A percentile compares a stretch with the other conserved stretches of the same genome.
These are phyloP conservation scores for Panicum miliaceum DNA, from an alignment of 176 grass and related monocot genomes.

Conservation along the genomic window DNA sequence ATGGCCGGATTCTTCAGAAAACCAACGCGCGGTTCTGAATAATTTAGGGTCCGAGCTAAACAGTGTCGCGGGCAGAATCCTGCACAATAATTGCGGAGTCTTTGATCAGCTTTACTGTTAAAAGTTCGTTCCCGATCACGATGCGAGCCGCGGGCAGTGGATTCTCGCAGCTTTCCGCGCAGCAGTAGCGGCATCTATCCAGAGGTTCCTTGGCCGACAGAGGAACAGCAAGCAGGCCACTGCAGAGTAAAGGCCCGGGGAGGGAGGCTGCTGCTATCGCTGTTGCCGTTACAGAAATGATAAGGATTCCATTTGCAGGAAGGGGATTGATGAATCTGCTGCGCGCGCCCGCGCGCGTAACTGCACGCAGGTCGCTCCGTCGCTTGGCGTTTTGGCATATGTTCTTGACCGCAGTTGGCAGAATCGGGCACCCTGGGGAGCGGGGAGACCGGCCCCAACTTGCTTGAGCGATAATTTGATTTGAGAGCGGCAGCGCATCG, in stretches of 20 bases:
- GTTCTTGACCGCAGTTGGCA: slow-evolving; percentile 33
- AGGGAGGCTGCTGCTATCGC: neutral
- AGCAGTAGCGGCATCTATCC: neutral
- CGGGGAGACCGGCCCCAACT: slow-evolving; percentile 30
- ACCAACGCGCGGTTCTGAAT: neutral
- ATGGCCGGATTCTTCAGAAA: slow-evolving; percentile 35
- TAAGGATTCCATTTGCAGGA: slow-evolving; percentile 43
- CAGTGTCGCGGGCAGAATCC: slow-evolving; percentile 21
- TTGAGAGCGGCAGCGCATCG: slow-evolving; percentile 18
- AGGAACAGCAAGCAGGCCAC: slow-evolving; percentile 22
- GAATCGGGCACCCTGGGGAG: slow-evolving; percentile 30
- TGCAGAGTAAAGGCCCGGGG: slow-evolving; percentile 15
- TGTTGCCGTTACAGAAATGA: slow-evolving; percentile 34
- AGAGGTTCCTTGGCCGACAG: slow-evolving; percentile 2
- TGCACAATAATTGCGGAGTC: slow-evolving; percentile 22
- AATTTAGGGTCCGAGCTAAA: neutral
- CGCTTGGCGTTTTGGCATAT: slow-evolving; percentile 26
- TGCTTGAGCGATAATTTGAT: slow-evolving; percentile 51
- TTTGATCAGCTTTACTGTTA: slow-evolving; percentile 38
- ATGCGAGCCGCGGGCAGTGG: neutral
- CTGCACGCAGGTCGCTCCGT: slow-evolving; percentile 7
- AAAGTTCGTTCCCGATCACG: slow-evolving; percentile 13
- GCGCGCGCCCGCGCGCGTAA: neutral
- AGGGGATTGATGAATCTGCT: slow-evolving; percentile 18
- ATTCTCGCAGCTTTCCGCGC: slow-evolving; percentile 5